Percentiles rank a stretch among this genome's conserved stretches.
phyloP scores from a whole-genome alignment of 192 early-diverging fungal species.

The Geranomyces michiganensis region DNA sequence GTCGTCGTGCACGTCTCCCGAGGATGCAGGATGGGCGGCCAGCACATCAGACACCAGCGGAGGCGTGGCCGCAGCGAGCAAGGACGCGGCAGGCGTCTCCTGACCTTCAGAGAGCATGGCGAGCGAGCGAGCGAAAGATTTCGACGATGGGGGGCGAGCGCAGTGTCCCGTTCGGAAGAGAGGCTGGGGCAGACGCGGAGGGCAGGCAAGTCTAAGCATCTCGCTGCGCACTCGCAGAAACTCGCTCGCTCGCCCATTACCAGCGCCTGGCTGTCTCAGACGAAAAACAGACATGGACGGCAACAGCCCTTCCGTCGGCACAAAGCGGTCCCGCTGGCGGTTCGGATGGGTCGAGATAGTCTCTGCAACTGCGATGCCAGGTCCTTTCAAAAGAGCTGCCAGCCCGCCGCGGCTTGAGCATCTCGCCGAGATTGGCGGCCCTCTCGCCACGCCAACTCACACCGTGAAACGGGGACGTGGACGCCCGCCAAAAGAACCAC shows the following conservation, averaged over 20 bases:
- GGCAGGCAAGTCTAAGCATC: no score
- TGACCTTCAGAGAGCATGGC: not conserved
- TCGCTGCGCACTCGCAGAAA: no score
- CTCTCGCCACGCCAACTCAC: not conserved
- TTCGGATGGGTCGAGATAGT: constrained; percentile 6
- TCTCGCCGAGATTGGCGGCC: not conserved
- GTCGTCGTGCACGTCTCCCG: not conserved
- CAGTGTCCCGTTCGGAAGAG: no score
- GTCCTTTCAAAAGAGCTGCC: not conserved
- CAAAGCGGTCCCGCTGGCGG: no score
- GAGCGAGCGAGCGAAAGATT: not conserved
- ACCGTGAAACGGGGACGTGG: not conserved
- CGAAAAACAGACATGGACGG: no score
- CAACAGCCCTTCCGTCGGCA: no score
- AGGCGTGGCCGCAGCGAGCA: not conserved
- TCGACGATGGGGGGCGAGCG: no score
- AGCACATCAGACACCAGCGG: not conserved
- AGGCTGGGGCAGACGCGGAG: no score
- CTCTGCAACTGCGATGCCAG: not conserved
- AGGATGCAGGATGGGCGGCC: not conserved
- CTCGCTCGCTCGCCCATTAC: no score
- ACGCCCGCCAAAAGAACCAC: not conserved
- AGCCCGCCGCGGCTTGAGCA: not conserved
- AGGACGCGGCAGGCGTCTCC: not conserved
- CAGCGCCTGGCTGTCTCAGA: no score